phyloP scores from a whole-genome alignment of 495 filamentous ascomycete genomes.

The Peziza echinospora region DNA sequence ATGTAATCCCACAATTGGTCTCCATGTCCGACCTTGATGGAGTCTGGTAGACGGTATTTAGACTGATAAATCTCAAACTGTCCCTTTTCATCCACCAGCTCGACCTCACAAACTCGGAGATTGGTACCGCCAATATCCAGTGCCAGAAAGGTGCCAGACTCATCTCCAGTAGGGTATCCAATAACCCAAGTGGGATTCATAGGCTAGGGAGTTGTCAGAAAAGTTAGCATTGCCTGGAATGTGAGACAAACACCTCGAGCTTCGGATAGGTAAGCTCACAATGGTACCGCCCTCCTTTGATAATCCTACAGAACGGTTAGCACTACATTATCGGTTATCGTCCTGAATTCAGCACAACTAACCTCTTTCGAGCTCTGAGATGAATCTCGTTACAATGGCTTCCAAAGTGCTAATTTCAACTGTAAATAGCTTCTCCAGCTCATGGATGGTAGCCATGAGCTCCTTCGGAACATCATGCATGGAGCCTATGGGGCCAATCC shows the following conservation, averaged over 20 bases:
- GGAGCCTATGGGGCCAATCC: slow-evolving; percentile 36
- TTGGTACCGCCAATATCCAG: slow-evolving; percentile 98
- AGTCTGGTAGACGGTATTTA: slow-evolving; percentile 92
- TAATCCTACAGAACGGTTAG: slow-evolving; percentile 33
- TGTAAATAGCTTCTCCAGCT: slow-evolving; percentile 68
- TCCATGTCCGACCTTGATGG: slow-evolving; percentile 70
- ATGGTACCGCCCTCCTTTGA: slow-evolving; percentile 79
- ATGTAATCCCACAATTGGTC: slow-evolving; percentile 97
- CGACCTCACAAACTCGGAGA: slow-evolving; percentile 90
- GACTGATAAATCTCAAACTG: slow-evolving; percentile 98
- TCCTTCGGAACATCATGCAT: slow-evolving; percentile 68
- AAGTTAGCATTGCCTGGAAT: not conserved
- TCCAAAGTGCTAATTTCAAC: slow-evolving; percentile 63
- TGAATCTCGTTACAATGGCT: slow-evolving; percentile 70
- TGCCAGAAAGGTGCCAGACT: slow-evolving; percentile 78
- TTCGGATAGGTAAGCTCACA: slow-evolving; percentile 35
- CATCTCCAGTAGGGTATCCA: slow-evolving; percentile 71
- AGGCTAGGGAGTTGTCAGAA: slow-evolving; percentile 34
- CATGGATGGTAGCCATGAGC: slow-evolving; percentile 61
- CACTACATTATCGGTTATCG: too few relatives aligned
- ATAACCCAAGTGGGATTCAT: slow-evolving; percentile 99
- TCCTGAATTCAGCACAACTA: slow-evolving; percentile 12
- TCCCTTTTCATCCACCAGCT: slow-evolving; percentile 69
- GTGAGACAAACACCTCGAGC: too few relatives aligned
- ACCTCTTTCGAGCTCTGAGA: slow-evolving; percentile 76